phyloP scores from a whole-genome alignment of 73 alveolate genomes.

The Tetrahymena thermophila region DNA sequence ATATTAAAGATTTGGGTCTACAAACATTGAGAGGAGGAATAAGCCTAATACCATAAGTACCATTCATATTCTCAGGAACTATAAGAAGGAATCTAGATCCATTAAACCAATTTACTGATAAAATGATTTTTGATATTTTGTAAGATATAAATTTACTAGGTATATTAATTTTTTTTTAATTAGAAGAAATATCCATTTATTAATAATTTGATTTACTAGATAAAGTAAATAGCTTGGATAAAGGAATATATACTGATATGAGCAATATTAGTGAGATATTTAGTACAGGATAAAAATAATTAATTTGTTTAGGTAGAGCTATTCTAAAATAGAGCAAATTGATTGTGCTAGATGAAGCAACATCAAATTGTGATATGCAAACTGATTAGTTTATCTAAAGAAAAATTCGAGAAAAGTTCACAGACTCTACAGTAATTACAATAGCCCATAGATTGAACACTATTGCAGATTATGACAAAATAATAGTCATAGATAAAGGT shows the following conservation, averaged over 20 bases:
- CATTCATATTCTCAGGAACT: slow-evolving; percentile 58
- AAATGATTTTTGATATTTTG: slow-evolving; percentile 38
- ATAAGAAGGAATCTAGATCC: slow-evolving; percentile 79
- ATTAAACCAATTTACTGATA: slow-evolving; percentile 39
- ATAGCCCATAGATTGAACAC: slow-evolving; percentile 88
- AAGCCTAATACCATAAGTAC: slow-evolving; percentile 64
- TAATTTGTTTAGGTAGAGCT: slow-evolving; percentile 87
- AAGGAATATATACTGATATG: slow-evolving; percentile 19
- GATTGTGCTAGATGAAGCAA: slow-evolving; percentile 91
- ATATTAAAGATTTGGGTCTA: slow-evolving; percentile 50
- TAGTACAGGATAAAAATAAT: slow-evolving; percentile 86
- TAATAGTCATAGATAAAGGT: slow-evolving; percentile 66
- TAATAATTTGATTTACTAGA: no score
- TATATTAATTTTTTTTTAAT: no score
- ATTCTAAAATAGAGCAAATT: slow-evolving; percentile 74
- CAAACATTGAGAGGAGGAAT: slow-evolving; percentile 53
- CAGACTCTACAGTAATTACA: slow-evolving; percentile 77
- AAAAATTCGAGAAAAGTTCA: slow-evolving; percentile 60
- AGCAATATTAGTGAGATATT: slow-evolving; percentile 22
- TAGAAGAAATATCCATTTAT: no score
- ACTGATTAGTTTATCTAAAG: slow-evolving; percentile 77
- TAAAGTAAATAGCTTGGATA: slow-evolving; percentile 1
- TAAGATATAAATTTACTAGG: slow-evolving; percentile 35
- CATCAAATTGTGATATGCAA: slow-evolving; percentile 86
- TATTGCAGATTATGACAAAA: slow-evolving; percentile 66